Evolutionary conservation across 73 alveolate genomes (phyloP).

Genomic region (Effrenium voratum): DNA sequence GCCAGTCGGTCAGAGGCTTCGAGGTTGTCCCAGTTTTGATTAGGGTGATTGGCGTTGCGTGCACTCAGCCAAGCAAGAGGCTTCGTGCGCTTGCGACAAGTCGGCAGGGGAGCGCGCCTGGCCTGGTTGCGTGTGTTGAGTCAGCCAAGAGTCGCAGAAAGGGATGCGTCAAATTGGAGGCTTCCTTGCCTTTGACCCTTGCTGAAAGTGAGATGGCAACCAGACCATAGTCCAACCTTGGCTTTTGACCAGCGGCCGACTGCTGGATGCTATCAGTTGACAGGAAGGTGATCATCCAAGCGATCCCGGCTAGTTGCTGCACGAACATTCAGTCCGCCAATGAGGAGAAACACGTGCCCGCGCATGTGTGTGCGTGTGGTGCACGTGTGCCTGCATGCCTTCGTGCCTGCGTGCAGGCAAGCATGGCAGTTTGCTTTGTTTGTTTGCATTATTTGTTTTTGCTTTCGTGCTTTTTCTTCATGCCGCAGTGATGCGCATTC

Average conservation of each 20-base stretch:
- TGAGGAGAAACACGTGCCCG: not conserved
- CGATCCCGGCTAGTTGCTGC: constrained; percentile 22
- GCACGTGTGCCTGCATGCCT: not conserved
- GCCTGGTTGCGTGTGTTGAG: not conserved
- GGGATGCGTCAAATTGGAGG: too few species aligned
- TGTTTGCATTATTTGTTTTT: not conserved
- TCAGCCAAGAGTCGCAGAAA: not conserved
- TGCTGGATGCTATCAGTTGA: not conserved
- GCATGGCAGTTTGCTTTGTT: not conserved
- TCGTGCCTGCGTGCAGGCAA: not conserved
- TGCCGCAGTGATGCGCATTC: not conserved
- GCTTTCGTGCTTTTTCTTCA: not conserved
- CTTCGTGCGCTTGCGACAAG: constrained; percentile 43
- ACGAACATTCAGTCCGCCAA: constrained; percentile 52
- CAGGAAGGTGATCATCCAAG: constrained; percentile 63
- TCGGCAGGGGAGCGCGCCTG: constrained; percentile 21
- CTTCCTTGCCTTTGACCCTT: not conserved
- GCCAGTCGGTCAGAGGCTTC: too few species aligned
- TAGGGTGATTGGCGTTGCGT: too few species aligned
- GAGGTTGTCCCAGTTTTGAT: too few species aligned
- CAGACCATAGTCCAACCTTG: not conserved
- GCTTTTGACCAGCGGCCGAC: not conserved
- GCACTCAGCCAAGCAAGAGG: too few species aligned
- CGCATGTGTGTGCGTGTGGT: not conserved
- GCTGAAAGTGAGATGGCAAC: not conserved